These are phyloP conservation scores for Penicillium cataractarum DNA, from an alignment of 495 filamentous ascomycete species.

Conservation along the genomic window DNA sequence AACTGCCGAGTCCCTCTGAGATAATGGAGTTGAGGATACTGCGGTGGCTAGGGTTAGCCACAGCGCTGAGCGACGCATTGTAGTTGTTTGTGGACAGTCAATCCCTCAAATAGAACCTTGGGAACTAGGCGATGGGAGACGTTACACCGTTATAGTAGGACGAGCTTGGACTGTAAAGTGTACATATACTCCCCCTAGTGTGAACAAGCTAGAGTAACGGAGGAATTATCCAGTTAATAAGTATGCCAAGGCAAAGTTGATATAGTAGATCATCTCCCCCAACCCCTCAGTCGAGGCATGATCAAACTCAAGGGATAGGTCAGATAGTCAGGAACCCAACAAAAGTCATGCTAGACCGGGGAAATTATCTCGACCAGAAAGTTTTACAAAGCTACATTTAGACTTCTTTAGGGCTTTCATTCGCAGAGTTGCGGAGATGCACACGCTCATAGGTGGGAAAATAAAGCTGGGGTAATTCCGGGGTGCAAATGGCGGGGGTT, in stretches of 20 bases:
- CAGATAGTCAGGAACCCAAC: neutral
- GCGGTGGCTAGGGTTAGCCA: conserved; percentile 10
- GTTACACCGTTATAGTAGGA: neutral
- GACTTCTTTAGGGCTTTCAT: neutral
- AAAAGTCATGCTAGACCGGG: neutral
- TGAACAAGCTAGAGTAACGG: neutral
- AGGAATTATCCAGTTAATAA: neutral
- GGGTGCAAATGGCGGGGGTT: neutral
- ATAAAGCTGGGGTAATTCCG: conserved; percentile 11
- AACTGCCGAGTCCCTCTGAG: neutral
- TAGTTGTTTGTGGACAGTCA: neutral
- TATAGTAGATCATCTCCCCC: neutral
- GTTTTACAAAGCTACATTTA: neutral
- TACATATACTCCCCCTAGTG: neutral
- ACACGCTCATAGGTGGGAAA: conserved; percentile 25
- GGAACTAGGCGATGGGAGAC: neutral
- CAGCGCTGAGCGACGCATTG: conserved; percentile 3
- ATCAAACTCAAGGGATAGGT: neutral
- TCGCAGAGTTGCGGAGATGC: neutral
- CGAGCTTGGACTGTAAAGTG: neutral
- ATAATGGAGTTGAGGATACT: conserved; percentile 9
- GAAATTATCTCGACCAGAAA: neutral
- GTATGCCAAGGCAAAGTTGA: neutral
- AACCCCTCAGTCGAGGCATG: neutral
- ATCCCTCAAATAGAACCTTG: neutral